Evolutionary conservation across 2,329 filamentous ascomycete genomes (phyloP).

Genomic region (Trichoderma afroharzianum): DNA sequence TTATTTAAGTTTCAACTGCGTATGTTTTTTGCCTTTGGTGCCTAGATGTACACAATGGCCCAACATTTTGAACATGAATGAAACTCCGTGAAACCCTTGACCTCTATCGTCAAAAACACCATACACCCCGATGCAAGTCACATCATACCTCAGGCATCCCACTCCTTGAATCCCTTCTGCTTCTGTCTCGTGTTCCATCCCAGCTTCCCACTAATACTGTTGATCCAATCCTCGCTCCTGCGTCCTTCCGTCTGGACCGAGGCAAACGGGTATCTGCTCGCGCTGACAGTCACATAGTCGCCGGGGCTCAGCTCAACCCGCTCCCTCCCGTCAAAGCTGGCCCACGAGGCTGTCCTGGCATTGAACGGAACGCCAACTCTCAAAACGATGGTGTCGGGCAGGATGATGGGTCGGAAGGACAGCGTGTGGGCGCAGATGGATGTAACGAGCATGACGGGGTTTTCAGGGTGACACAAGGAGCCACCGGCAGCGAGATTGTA

Average conservation of each 20-base stretch:
- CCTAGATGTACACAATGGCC: background rate
- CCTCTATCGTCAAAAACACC: background rate
- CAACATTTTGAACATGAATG: background rate
- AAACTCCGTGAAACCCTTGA: background rate
- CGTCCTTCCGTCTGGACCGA: slow-evolving; percentile 67
- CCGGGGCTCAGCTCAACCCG: slow-evolving; percentile 73
- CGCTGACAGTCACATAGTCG: slow-evolving; percentile 82
- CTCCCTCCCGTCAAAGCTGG: slow-evolving; percentile 94
- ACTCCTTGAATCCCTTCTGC: slow-evolving; percentile 60
- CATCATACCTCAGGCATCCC: slow-evolving; percentile 34
- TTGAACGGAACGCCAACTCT: slow-evolving; percentile 93
- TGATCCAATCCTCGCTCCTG: slow-evolving; percentile 75
- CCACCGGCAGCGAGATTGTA: slow-evolving; percentile 97
- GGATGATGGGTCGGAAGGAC: slow-evolving; percentile 92
- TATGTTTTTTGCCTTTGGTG: background rate
- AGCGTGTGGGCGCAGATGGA: slow-evolving; percentile 93
- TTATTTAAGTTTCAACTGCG: background rate
- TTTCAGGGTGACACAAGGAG: slow-evolving; percentile 91
- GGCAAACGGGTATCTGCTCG: slow-evolving; percentile 76
- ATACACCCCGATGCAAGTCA: background rate
- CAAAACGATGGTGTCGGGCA: slow-evolving; percentile 93
- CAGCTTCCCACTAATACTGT: slow-evolving; percentile 73
- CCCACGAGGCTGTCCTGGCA: slow-evolving; percentile 85
- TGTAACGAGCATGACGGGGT: slow-evolving; percentile 91
- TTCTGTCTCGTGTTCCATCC: slow-evolving; percentile 79